Evolutionary conservation across 306 rosid species (phyloP), one percentile per base, ranked within the genome.

Genomic region (Vigna angularis): DNA sequence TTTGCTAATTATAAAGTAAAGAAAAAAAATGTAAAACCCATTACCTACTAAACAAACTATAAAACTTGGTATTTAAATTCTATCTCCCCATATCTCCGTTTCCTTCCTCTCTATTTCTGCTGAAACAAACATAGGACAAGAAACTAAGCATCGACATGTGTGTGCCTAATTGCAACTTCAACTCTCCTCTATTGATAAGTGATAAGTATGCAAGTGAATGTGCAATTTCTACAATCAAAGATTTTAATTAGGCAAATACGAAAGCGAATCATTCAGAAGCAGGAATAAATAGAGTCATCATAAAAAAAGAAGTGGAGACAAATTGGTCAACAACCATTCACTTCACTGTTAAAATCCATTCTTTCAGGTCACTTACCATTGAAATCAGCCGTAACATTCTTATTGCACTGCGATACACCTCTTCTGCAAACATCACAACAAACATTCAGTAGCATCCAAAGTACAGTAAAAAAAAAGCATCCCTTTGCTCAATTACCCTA

Each of bases 371-470:
- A 81, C 84, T 69, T 74, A 85, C 93, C 78, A 55, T 83, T 78
- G 57, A 87, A 56, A 52, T 84, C 75, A 44, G 70, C 26, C 5
- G 76, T 47, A 20, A 58, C 76, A 83, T 66, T 79, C 64, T 81
- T 51, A 18, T 17, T 51, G 59, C 78, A 84, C 40, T 70, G 78
- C 42, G 64, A 57, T 4, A 78, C 62, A 34, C 66, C 72, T 42
- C 74, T 84, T 78, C 97, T 94, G 91, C 85, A 77, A 61, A 87
- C 14, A 79, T 30, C 15, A 69, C 3, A 64, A 30, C 47, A 64
- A 32, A 9, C 71, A 83, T 76, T 59, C 28, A 72, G 40, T 24
- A 78, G 1, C 8, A 18, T 66, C 15, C 34, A 32, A 66, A 47
- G 44, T 34, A 67, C 30, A 57, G 42, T 28, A 44, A 70, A 18